Evolutionary conservation across 2,329 filamentous ascomycete species (phyloP).

Genomic region (Aschersonia sp.): DNA sequence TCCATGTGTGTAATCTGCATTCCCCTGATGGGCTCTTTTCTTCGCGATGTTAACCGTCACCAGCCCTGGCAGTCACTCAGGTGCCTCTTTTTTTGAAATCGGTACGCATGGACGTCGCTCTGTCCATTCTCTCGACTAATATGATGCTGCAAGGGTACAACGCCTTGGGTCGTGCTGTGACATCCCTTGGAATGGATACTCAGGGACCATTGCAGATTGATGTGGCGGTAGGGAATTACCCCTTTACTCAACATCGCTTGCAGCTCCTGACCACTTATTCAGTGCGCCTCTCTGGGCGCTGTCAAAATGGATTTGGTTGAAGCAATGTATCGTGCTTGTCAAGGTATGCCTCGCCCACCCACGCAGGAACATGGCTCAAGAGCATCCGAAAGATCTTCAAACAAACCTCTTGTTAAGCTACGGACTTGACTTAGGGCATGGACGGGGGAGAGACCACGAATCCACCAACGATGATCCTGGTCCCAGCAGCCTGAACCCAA

Average conservation of each 20-base stretch:
- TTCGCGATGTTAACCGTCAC: background rate
- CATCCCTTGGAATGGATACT: slow-evolving; percentile 44
- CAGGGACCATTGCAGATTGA: slow-evolving; percentile 49
- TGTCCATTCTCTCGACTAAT: slow-evolving; percentile 1
- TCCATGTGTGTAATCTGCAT: slow-evolving; percentile 46
- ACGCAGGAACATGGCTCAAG: background rate
- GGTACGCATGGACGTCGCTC: slow-evolving; percentile 12
- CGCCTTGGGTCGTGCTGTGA: slow-evolving; percentile 56
- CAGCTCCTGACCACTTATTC: background rate
- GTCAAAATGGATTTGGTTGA: slow-evolving; percentile 54
- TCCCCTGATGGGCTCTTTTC: slow-evolving; percentile 4
- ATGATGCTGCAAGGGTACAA: slow-evolving; percentile 43
- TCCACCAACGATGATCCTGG: background rate
- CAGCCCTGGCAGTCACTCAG: slow-evolving; percentile 21
- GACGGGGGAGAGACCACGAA: background rate
- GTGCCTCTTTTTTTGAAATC: slow-evolving; percentile 12
- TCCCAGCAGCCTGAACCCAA: too few species aligned
- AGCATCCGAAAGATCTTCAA: too few species aligned
- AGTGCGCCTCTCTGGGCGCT: slow-evolving; percentile 71
- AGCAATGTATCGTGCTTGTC: slow-evolving; percentile 38
- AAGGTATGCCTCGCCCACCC: slow-evolving; percentile 25
- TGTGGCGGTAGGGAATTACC: slow-evolving; percentile 42
- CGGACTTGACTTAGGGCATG: too few species aligned
- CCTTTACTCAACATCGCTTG: background rate
- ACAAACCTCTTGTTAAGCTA: too few species aligned